These are phyloP conservation scores for Teunomyces barrocoloradensis DNA, from an alignment of 805 yeast species.

Conservation along the genomic window DNA sequence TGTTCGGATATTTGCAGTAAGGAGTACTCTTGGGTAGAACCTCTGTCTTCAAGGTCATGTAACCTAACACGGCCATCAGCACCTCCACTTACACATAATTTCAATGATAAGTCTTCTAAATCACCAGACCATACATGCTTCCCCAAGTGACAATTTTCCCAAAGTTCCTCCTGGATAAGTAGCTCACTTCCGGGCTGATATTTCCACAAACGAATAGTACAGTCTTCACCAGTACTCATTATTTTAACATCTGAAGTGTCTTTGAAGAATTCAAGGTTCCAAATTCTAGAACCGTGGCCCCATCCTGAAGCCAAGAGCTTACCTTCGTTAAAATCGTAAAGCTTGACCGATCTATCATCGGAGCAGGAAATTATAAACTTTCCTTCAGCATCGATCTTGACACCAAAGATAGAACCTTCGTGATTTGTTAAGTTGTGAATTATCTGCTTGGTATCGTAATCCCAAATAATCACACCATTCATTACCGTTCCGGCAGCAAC, in stretches of 20 bases:
- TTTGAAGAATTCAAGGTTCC: conserved; percentile 41
- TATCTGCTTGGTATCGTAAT: conserved; percentile 37
- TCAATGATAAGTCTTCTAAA: conserved; percentile 38
- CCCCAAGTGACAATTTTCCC: conserved; percentile 71
- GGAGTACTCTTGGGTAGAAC: conserved; percentile 17
- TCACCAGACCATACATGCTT: conserved; percentile 86
- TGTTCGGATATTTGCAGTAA: conserved; percentile 31
- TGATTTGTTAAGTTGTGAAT: conserved; percentile 66
- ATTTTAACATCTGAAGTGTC: conserved; percentile 28
- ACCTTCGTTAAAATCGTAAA: conserved; percentile 66
- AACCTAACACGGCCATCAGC: conserved; percentile 83
- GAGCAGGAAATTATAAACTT: conserved; percentile 74
- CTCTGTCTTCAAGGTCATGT: conserved; percentile 45
- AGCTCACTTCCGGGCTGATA: conserved; percentile 25
- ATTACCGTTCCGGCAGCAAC: conserved; percentile 93
- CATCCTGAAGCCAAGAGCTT: conserved; percentile 72
- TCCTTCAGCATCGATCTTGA: conserved; percentile 57
- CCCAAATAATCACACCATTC: conserved; percentile 85
- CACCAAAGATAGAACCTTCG: conserved; percentile 89
- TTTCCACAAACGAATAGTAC: conserved; percentile 79
- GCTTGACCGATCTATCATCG: conserved; percentile 84
- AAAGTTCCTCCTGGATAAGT: conserved; percentile 44
- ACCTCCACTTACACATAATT: conserved; percentile 79
- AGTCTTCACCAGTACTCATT: conserved; percentile 80
- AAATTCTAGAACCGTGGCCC: conserved; percentile 96